Percentiles rank a stretch among this genome's conserved stretches.
phyloP scores from a whole-genome alignment of 352 stramenopile genomes.

The Phytophthora citrophthora region DNA sequence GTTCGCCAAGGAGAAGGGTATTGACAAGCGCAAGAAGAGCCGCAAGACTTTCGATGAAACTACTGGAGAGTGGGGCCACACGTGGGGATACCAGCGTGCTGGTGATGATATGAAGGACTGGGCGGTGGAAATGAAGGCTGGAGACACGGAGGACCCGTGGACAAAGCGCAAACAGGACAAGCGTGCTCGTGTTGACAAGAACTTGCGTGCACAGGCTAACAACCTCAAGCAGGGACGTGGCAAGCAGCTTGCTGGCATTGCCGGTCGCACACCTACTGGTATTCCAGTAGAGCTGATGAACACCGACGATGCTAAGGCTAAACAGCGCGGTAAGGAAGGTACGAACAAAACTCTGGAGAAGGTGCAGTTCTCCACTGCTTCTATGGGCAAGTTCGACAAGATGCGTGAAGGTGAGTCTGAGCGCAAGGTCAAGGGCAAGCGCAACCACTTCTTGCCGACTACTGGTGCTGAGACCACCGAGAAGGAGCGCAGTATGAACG shows the following conservation, averaged over 20 bases:
- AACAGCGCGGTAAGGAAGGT: constrained; percentile 90
- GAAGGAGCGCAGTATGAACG: constrained; percentile 85
- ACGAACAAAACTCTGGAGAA: constrained; percentile 90
- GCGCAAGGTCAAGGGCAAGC: constrained; percentile 86
- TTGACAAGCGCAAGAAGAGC: constrained; percentile 96
- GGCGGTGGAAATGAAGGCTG: constrained; percentile 94
- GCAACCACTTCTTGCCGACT: constrained; percentile 81
- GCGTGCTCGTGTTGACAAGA: constrained; percentile 92
- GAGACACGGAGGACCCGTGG: constrained; percentile 95
- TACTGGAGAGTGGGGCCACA: constrained; percentile 92
- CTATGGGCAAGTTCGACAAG: constrained; percentile 95
- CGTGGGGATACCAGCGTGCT: constrained; percentile 92
- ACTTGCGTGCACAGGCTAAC: constrained; percentile 84
- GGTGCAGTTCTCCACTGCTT: constrained; percentile 93
- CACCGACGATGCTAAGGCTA: constrained; percentile 69
- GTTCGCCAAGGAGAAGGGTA: constrained; percentile 98
- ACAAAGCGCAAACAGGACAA: constrained; percentile 94
- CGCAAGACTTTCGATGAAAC: constrained; percentile 97
- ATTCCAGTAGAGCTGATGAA: constrained; percentile 93
- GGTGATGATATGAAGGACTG: constrained; percentile 91
- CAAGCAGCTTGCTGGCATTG: constrained; percentile 54
- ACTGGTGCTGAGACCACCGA: constrained; percentile 75
- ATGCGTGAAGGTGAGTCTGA: constrained; percentile 92
- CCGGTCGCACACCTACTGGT: constrained; percentile 66
- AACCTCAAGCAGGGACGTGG: constrained; percentile 78